phyloP scores from a whole-genome alignment of 495 filamentous ascomycete genomes.

The Alectoria sarmentosa region DNA sequence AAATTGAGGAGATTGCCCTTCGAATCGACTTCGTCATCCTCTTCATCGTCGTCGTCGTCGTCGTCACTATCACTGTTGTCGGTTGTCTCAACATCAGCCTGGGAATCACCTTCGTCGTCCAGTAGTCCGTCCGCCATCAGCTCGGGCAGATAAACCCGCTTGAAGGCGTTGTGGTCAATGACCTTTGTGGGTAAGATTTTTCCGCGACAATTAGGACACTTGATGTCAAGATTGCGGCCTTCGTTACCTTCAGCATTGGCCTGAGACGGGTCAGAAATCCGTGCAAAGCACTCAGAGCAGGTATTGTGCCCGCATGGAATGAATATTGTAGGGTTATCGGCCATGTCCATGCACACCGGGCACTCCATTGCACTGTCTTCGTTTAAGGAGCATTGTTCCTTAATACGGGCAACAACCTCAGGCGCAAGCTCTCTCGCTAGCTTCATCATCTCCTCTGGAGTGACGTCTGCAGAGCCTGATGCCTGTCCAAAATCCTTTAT shows the following conservation, averaged over 20 bases:
- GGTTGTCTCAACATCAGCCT: conserved; percentile 35
- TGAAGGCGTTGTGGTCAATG: conserved; percentile 68
- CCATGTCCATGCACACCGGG: conserved; percentile 73
- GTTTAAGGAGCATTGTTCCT: conserved; percentile 39
- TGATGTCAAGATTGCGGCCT: conserved; percentile 36
- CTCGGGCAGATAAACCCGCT: conserved; percentile 61
- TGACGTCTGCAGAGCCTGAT: conserved; percentile 39
- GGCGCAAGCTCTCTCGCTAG: conserved; percentile 57
- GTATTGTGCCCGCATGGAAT: conserved; percentile 25
- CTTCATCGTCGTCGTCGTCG: conserved; percentile 33
- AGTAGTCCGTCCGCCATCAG: conserved; percentile 32
- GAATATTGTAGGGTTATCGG: conserved; percentile 64
- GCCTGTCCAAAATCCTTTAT: conserved; percentile 64
- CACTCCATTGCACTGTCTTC: conserved; percentile 55
- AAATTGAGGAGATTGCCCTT: conserved; percentile 51
- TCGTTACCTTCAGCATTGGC: conserved; percentile 50
- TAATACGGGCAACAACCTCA: conserved; percentile 62
- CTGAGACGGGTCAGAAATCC: conserved; percentile 55
- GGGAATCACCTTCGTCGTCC: conserved; percentile 40
- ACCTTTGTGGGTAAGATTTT: conserved; percentile 56
- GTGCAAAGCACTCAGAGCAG: conserved; percentile 44
- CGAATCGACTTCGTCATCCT: conserved; percentile 38
- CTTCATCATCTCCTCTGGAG: conserved; percentile 51
- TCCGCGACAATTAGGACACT: conserved; percentile 72
- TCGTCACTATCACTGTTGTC: conserved; percentile 33